Evolutionary conservation across 305 asterid species (phyloP), one percentile per base, ranked within the genome.

Genomic region (Lippia alba): DNA sequence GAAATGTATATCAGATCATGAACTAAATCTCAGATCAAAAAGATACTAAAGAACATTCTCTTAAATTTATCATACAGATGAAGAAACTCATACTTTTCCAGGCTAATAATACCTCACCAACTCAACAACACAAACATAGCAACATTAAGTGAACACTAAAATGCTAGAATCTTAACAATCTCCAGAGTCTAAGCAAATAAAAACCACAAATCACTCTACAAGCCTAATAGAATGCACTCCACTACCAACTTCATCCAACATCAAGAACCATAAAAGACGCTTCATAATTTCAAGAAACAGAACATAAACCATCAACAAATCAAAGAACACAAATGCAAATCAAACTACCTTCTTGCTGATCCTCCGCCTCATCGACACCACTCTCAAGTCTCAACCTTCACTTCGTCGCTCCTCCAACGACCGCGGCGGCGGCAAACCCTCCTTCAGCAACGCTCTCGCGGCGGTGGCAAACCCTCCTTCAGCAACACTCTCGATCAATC

Each of bases 401-500:
- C 24, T 3, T 66, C 81, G 55, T 19, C 71, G 24, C 70, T 73
- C 77, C 76, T 58, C 74, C 64, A 61, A 3, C 30, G 30, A 24
- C n/a, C n/a, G n/a, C 30, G 30, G 30, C 30, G 30, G 30, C 30
- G 30, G 30, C 30, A 3, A 24, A 24, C 30, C 30, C 30, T 24
- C 30, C 30, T 24, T 24, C 30, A 24, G 15, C 54, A 16, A 4
- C 54, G 30, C 30, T 24, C 30, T 24, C n/a, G n/a, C n/a, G 54
- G 49, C 50, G 81, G 66, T 53, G 69, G 78, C 71, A 58, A 53
- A 61, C 81, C 78, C 82, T 89, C 91, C 80, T 88, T 72, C n/a
- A 91, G 69, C 78, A 94, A 72, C 7, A 94, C 89, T 61, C 83
- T 83, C 99, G 96, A 88, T 94, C 99, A 72, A 94, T 84, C 8